Percentiles rank a stretch among this genome's conserved stretches.
Evolutionary conservation across 148 eudicot species (phyloP).

Genomic region (Diospyros kaki): DNA sequence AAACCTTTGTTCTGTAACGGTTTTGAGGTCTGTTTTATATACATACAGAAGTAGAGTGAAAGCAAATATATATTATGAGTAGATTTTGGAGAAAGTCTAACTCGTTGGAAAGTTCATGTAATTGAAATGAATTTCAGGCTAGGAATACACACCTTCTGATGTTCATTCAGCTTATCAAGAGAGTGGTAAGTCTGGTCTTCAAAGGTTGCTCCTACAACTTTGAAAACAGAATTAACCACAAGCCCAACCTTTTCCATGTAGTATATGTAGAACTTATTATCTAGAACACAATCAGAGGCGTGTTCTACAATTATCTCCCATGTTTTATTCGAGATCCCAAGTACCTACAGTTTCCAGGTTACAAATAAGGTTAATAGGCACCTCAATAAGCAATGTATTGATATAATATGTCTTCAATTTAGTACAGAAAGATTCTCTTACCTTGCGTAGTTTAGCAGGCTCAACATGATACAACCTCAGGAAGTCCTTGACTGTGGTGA

Average conservation of each 20-base stretch:
- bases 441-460: constrained; percentile 36
- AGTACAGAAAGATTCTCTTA: constrained; percentile 25
- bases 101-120: too few relatives aligned
- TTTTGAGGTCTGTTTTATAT: neutral
- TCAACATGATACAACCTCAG: constrained; percentile 34
- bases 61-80: neutral
- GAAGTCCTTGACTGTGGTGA: constrained; percentile 58
- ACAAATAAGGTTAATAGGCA: neutral
- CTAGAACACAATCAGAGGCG: constrained; percentile 44
- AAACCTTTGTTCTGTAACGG: neutral
- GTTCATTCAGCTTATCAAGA: constrained; percentile 22
- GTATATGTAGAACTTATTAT: constrained; percentile 36
- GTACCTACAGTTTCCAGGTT: constrained; percentile 27
- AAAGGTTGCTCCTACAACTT: constrained; percentile 36
- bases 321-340: constrained; percentile 31
- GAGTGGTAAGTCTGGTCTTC: constrained; percentile 32
- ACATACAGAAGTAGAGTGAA: neutral
- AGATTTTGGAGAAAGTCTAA: neutral
- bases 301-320: constrained; percentile 45
- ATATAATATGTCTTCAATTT: neutral
- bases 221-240: constrained; percentile 38
- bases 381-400: neutral
- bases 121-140: neutral
- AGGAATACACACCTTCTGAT: constrained; percentile 40
- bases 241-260: constrained; percentile 18